Evolutionary conservation across 139 green algal genomes (phyloP).

Genomic region (Penium margaritaceum): DNA sequence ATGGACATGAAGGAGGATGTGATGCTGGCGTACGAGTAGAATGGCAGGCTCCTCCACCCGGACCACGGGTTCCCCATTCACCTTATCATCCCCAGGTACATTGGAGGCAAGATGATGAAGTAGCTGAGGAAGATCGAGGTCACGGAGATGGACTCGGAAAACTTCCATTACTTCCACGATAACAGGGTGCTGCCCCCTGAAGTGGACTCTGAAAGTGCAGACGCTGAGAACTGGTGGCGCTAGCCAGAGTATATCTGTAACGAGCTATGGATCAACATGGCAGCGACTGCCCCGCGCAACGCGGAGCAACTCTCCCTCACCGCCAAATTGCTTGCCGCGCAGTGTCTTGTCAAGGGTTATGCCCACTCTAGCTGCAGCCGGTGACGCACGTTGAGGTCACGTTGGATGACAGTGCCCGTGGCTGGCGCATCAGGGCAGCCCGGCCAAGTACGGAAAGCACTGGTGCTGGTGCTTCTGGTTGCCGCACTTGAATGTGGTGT

Average conservation of each 20-base stretch:
- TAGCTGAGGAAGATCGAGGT: slow-evolving; percentile 77
- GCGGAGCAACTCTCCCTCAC: slow-evolving; percentile 69
- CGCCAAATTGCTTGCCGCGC: background rate
- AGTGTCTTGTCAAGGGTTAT: slow-evolving; percentile 42
- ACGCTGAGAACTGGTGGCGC: slow-evolving; percentile 77
- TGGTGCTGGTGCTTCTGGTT: slow-evolving; percentile 56
- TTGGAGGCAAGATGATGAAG: slow-evolving; percentile 79
- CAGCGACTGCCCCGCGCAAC: slow-evolving; percentile 73
- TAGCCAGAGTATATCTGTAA: slow-evolving; percentile 97
- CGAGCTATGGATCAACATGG: slow-evolving; percentile 91
- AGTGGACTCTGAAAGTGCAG: slow-evolving; percentile 79
- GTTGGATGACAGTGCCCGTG: no score
- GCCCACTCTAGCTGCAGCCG: no score
- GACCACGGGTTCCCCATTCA: slow-evolving; percentile 70
- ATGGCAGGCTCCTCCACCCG: slow-evolving; percentile 58
- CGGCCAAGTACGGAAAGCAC: slow-evolving; percentile 67
- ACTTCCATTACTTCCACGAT: slow-evolving; percentile 94
- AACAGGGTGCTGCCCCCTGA: slow-evolving; percentile 87
- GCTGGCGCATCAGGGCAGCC: slow-evolving; percentile 15
- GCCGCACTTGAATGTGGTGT: background rate
- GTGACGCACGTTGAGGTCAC: no score
- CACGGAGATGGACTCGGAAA: slow-evolving; percentile 63
- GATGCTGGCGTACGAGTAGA: slow-evolving; percentile 67
- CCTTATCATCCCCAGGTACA: slow-evolving; percentile 76
- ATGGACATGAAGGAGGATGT: slow-evolving; percentile 62